phyloP scores from a whole-genome alignment of 345 rosid genomes.

The Syzygium aromaticum region DNA sequence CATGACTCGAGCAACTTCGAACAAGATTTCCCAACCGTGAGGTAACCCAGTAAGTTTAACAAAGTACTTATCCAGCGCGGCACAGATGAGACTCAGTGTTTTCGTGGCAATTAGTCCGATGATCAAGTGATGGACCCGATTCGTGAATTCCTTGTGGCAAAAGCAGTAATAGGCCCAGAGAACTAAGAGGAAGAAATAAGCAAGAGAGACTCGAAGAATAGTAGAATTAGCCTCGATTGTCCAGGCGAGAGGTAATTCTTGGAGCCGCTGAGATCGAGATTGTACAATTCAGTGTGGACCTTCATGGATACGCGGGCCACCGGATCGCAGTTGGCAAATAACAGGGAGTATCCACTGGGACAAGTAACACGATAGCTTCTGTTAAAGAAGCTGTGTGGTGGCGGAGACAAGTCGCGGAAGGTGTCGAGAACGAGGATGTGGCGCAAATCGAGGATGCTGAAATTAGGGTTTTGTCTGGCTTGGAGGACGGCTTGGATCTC shows the following conservation, averaged over 20 bases:
- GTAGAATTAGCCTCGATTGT: slow-evolving; percentile 53
- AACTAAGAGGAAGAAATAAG: slow-evolving; percentile 35
- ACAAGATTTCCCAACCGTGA: neutral
- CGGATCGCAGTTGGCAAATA: slow-evolving; percentile 73
- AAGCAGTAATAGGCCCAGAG: slow-evolving; percentile 48
- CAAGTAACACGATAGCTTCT: slow-evolving; percentile 33
- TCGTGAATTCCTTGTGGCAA: slow-evolving; percentile 35
- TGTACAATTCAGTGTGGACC: slow-evolving; percentile 60
- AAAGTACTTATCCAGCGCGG: neutral
- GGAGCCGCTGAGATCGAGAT: slow-evolving; percentile 44
- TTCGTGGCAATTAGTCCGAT: neutral
- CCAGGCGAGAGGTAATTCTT: slow-evolving; percentile 68
- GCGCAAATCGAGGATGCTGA: slow-evolving; percentile 55
- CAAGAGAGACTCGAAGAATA: slow-evolving; percentile 37
- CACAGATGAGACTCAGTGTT: neutral
- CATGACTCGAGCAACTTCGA: rapidly evolving
- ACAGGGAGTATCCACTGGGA: slow-evolving; percentile 65
- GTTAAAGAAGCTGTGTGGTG: slow-evolving; percentile 57
- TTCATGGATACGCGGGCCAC: slow-evolving; percentile 66
- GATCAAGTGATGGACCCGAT: slow-evolving; percentile 34
- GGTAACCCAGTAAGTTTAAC: neutral
- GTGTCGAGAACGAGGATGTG: neutral
- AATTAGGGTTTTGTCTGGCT: slow-evolving; percentile 49
- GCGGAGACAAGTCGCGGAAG: slow-evolving; percentile 67
- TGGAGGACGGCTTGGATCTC: slow-evolving; percentile 60